Percentiles rank a stretch among this genome's conserved stretches.
These are phyloP conservation scores for Salicornia ramosissima DNA, from an alignment of 148 eudicot genomes.

Conservation along the genomic window DNA sequence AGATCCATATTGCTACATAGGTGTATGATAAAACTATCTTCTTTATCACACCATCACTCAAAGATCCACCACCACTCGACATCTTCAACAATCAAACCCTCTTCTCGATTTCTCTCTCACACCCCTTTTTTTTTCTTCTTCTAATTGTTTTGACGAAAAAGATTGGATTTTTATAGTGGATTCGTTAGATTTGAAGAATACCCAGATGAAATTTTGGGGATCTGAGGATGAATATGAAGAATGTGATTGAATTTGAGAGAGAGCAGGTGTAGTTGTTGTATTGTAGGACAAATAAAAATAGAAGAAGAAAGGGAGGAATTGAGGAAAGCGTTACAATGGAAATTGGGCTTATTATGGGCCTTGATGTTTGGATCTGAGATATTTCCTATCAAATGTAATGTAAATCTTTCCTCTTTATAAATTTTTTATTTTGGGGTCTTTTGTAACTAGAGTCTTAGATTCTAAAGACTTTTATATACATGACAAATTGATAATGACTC, in stretches of 20 bases:
- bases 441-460: background rate
- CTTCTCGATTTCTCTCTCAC: too few species aligned
- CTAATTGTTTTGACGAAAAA: background rate
- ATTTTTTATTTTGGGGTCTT: background rate
- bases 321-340: slow-evolving; percentile 18
- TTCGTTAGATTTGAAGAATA: background rate
- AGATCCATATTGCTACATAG: slow-evolving; percentile 65
- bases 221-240: background rate
- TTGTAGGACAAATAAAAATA: too few species aligned
- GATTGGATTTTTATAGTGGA: background rate
- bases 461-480: too few species aligned
- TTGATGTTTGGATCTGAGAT: background rate
- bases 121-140: background rate
- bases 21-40: slow-evolving; percentile 57
- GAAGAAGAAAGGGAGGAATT: background rate
- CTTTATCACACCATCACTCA: slow-evolving; percentile 53
- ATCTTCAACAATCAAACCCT: background rate
- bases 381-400: too few species aligned
- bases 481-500: too few species aligned
- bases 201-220: slow-evolving; percentile 12
- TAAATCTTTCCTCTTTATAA: background rate
- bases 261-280: slow-evolving; percentile 3
- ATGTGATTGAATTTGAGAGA: slow-evolving; percentile 3
- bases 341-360: background rate
- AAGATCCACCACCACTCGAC: slow-evolving; percentile 30